Evolutionary conservation across 164 flowering plant genomes (phyloP).

Genomic region (Chloranthus sessilifolius): DNA sequence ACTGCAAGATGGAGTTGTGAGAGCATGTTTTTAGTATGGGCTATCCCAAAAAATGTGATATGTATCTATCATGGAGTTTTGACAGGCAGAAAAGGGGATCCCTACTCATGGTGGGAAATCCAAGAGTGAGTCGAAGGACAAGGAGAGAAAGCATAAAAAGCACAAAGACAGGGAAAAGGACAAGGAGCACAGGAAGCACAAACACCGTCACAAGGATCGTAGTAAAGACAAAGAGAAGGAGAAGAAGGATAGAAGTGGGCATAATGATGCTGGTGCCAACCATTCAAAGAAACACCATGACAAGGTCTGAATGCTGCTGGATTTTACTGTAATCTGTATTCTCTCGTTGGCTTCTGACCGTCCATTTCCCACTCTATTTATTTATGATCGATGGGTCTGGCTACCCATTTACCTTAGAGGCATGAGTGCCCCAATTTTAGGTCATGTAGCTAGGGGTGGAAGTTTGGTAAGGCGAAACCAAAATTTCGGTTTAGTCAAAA

Average conservation of each 20-base stretch:
- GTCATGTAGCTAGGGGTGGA: not conserved
- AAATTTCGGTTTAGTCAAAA: no score
- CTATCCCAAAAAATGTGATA: no score
- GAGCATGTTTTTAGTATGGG: no score
- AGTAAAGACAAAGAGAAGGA: constrained; percentile 71
- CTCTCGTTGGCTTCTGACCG: no score
- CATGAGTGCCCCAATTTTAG: constrained; percentile 13
- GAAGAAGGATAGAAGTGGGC: constrained; percentile 61
- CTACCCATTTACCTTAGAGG: no score
- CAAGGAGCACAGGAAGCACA: constrained; percentile 73
- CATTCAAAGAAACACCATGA: constrained; percentile 67
- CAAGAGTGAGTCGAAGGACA: constrained; percentile 58
- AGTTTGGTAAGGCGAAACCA: no score
- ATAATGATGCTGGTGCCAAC: constrained; percentile 54
- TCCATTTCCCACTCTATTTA: no score
- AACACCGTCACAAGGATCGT: constrained; percentile 67
- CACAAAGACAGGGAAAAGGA: constrained; percentile 70
- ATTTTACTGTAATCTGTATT: no score
- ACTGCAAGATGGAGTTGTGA: no score
- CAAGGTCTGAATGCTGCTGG: constrained; percentile 41
- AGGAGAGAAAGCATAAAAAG: constrained; percentile 69
- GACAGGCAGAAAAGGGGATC: constrained; percentile 65
- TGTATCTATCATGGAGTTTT: no score
- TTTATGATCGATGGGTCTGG: no score
- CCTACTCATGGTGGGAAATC: constrained; percentile 54